A percentile compares a stretch with the other conserved stretches of the same genome.
These are phyloP conservation scores for Lepraria neglecta DNA, from an alignment of 495 filamentous ascomycete species.

Conservation along the genomic window DNA sequence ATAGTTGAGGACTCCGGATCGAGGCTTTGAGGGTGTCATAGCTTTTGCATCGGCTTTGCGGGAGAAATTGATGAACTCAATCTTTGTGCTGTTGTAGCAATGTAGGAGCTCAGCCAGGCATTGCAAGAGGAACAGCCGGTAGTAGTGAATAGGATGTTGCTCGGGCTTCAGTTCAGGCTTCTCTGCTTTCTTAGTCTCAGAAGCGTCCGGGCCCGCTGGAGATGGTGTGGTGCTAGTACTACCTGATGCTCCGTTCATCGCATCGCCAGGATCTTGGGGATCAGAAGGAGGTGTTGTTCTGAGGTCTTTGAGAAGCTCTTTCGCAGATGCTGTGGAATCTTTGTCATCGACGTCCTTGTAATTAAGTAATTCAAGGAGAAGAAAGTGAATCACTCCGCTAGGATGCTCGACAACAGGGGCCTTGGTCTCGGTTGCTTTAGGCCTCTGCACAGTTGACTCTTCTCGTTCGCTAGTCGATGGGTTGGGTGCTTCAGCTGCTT, in stretches of 20 bases:
- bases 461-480: constrained; percentile 45
- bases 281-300: constrained; percentile 18
- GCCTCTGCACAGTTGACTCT: constrained; percentile 52
- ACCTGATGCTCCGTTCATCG: neutral
- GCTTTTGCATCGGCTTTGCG: constrained; percentile 75
- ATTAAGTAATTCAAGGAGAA: constrained; percentile 87
- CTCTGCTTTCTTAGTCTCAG: constrained; percentile 55
- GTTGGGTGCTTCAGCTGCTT: constrained; percentile 41
- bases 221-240: constrained; percentile 15
- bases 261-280: neutral
- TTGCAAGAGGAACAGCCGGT: constrained; percentile 89
- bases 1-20: constrained; percentile 89
- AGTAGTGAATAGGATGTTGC: constrained; percentile 91
- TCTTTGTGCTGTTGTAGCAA: constrained; percentile 87
- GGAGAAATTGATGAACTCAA: constrained; percentile 99
- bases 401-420: constrained; percentile 84
- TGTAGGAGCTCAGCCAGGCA: constrained; percentile 89
- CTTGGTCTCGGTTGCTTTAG: constrained; percentile 64
- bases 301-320: constrained; percentile 40
- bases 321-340: constrained; percentile 44
- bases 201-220: constrained; percentile 33
- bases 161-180: constrained; percentile 84
- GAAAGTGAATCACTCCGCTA: constrained; percentile 91
- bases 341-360: constrained; percentile 89
- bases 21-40: constrained; percentile 86